phyloP scores from a whole-genome alignment of 129 eudicot genomes.

The Sambucus nigra region DNA sequence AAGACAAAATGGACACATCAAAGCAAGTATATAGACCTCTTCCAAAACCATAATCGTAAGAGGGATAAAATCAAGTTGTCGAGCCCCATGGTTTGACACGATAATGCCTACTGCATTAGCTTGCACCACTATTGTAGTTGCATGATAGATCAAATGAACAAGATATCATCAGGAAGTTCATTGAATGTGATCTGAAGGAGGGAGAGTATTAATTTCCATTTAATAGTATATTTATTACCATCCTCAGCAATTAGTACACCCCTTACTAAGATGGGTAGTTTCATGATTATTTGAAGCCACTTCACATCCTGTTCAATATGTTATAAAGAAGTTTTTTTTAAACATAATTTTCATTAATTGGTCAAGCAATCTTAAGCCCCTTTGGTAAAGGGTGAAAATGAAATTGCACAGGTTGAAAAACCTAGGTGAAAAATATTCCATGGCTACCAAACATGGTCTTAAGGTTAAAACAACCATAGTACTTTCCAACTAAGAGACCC shows the following conservation, averaged over 20 bases:
- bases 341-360: neutral
- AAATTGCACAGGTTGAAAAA: too few species aligned
- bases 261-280: constrained; percentile 73
- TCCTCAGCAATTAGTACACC: constrained; percentile 93
- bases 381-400: too few species aligned
- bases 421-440: too few species aligned
- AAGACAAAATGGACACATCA: neutral
- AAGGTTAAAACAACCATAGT: neutral
- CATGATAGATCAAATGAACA: neutral
- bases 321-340: neutral
- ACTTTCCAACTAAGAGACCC: constrained; percentile 92
- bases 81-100: constrained; percentile 50
- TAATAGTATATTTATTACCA: constrained; percentile 33
- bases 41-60: constrained; percentile 47
- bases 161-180: neutral
- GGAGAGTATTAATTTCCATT: neutral
- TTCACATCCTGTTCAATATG: constrained; percentile 48
- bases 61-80: constrained; percentile 42
- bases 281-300: constrained; percentile 91
- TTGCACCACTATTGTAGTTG: constrained; percentile 32
- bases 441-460: too few species aligned
- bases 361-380: neutral
- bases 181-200: constrained; percentile 4
- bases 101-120: constrained; percentile 39
- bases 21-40: constrained; percentile 35